Conservation (phyloP, 1,284 basidiomycete genomes). For the Hemileia vastatrix region DNA sequence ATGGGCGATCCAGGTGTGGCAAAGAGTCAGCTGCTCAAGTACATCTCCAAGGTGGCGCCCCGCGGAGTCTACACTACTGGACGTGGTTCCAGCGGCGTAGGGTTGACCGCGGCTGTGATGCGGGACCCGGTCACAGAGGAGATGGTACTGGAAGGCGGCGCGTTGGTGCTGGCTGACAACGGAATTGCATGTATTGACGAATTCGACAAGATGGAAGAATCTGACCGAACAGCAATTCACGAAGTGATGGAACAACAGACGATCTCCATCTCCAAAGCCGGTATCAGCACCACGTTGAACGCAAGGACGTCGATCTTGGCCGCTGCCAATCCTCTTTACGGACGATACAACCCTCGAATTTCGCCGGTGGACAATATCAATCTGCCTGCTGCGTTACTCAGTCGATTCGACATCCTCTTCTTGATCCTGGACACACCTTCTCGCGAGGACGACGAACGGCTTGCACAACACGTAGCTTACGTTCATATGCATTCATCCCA, state of each 20-base stretch:
- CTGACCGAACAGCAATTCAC: slow-evolving; percentile 94
- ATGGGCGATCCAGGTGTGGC: slow-evolving; percentile 99
- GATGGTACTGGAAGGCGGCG: slow-evolving; percentile 98
- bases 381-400: slow-evolving; percentile 85
- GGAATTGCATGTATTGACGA: slow-evolving; percentile 99
- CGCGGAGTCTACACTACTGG: slow-evolving; percentile 97
- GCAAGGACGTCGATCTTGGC: slow-evolving; percentile 94
- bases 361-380: slow-evolving; percentile 99
- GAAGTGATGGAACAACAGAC: slow-evolving; percentile 99
- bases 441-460: slow-evolving; percentile 84
- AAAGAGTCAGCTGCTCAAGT: slow-evolving; percentile 95
- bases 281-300: slow-evolving; percentile 95
- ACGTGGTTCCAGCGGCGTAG: slow-evolving; percentile 92
- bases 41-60: slow-evolving; percentile 96
- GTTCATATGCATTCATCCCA: slow-evolving; percentile 94
- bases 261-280: slow-evolving; percentile 96
- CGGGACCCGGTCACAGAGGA: slow-evolving; percentile 98
- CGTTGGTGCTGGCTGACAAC: slow-evolving; percentile 93
- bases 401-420: slow-evolving; percentile 92
- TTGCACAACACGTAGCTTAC: slow-evolving; percentile 93
- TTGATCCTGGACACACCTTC: slow-evolving; percentile 91
- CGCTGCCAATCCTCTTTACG: slow-evolving; percentile 93
- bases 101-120: slow-evolving; percentile 97
- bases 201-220: slow-evolving; percentile 99
- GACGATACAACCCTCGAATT: slow-evolving; percentile 91